Base-by-base conservation (phyloP, 768 basidiomycete species). In the Cyclocybe cylindracea region DNA sequence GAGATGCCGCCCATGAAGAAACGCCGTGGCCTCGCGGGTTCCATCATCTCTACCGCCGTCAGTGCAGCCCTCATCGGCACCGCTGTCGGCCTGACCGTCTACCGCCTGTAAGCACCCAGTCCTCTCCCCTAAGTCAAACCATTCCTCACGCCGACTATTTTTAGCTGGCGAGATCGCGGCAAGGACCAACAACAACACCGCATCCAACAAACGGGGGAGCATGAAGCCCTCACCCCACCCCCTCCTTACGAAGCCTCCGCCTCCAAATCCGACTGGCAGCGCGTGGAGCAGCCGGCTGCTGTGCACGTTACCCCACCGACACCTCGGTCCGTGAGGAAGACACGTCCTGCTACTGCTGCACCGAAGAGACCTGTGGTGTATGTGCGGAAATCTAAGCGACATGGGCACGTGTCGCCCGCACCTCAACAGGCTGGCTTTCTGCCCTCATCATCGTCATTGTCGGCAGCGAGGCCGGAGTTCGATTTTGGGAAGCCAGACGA, bases 21-120 rank as follows among this genome's bases (percentile, higher is more conserved):
- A 64, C 87, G 89, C 54, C 83, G 87, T 61, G 86, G 86, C 54
- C 78, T 92, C 69, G 86, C 89, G 57, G 89, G 89, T 56, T 86
- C 88, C 51, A 86, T 94, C 62, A 82, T 92, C 55, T 87, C 89
- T 11, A 89, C 89, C 32, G 91, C 91, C 49, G 74, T 93, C 70
- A 89, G 81, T 70, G 90, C 91, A 57, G 91, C 89, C 41, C 79
- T 94, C 52, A 89, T 94, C 54, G 89, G 91, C 51, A 86, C 89
- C 16, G 91, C 91, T 11, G 91, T 94, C 46, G 91, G 91, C 53
- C 77, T 92, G 55, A 91, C 90, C 40, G 89, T 91, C 38, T 94
- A 91, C 72, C 82, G 89, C 68, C 74, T 93, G 91, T 92, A 66
- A 74, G 89, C 79, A 33, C 35, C 48, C 40, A 46, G 29, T 24